These are phyloP conservation scores for Coemansia sp. DNA, from an alignment of 192 early-diverging fungal genomes.

Conservation along the genomic window DNA sequence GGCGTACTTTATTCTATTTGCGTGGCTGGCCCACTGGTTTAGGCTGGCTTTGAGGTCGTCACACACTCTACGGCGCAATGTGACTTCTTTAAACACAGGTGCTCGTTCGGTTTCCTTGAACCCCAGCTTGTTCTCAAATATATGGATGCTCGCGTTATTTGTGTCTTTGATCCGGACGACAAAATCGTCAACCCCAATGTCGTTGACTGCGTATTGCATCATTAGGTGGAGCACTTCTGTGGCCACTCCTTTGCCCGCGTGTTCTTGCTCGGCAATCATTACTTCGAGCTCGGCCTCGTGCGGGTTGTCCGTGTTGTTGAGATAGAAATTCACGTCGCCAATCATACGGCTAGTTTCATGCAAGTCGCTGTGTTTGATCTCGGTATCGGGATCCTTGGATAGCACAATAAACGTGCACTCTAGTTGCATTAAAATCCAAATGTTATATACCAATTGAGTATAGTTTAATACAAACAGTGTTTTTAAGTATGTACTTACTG, in stretches of 20 bases:
- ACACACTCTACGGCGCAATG: constrained; percentile 30
- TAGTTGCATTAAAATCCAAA: constrained; percentile 8
- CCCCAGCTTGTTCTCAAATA: constrained; percentile 46
- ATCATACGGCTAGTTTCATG: constrained; percentile 67
- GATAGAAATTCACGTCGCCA: constrained; percentile 94
- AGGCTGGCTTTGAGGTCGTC: constrained; percentile 17
- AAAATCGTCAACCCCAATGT: constrained; percentile 41
- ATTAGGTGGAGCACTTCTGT: constrained; percentile 51
- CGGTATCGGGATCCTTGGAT: constrained; percentile 14
- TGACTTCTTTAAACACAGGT: constrained; percentile 45
- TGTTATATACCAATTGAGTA: not conserved
- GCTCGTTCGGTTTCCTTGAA: constrained; percentile 49
- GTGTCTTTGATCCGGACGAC: constrained; percentile 54
- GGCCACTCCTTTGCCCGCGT: constrained; percentile 33
- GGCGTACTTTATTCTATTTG: constrained; percentile 21
- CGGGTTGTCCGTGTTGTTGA: constrained; percentile 76
- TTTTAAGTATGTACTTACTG: constrained; percentile 43
- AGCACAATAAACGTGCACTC: constrained; percentile 76
- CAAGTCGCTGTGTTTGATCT: not conserved
- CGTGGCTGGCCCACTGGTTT: constrained; percentile 11
- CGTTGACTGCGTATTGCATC: constrained; percentile 54
- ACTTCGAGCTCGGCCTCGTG: constrained; percentile 84
- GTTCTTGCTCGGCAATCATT: constrained; percentile 79
- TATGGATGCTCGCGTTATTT: constrained; percentile 42
- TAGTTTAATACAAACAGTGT: not conserved